Evolutionary conservation across 345 rosid genomes (phyloP).

Genomic region (Rhizophora apiculata): DNA sequence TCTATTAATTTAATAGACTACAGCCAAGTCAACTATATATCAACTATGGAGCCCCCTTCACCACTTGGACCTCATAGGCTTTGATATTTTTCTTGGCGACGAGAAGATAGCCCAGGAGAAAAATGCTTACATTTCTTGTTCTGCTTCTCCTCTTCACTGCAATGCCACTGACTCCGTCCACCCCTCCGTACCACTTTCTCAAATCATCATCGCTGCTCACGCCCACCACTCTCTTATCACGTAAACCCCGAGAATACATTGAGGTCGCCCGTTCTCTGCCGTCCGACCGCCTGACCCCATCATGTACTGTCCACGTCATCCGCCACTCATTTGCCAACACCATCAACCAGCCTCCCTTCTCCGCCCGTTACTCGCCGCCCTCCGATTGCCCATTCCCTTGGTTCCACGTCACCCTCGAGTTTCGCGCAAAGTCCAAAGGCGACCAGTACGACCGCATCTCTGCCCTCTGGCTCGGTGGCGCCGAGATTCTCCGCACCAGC

Average conservation of each 20-base stretch:
- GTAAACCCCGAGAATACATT: slow-evolving; percentile 39
- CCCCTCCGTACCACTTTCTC: slow-evolving; percentile 36
- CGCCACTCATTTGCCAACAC: slow-evolving; percentile 83
- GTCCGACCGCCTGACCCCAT: slow-evolving; percentile 47
- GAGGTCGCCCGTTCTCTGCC: slow-evolving; percentile 58
- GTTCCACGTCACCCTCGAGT: slow-evolving; percentile 54
- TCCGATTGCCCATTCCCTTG: slow-evolving; percentile 57
- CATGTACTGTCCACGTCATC: slow-evolving; percentile 54
- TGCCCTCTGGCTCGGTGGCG: slow-evolving; percentile 80
- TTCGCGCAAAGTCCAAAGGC: slow-evolving; percentile 53
- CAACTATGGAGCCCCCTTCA: not conserved
- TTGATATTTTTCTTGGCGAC: too few species aligned
- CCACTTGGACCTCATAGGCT: too few species aligned
- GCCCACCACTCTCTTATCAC: not conserved
- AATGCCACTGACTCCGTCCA: slow-evolving; percentile 12
- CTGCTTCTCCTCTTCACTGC: slow-evolving; percentile 20
- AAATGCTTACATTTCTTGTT: slow-evolving; percentile 1
- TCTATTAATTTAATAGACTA: too few species aligned
- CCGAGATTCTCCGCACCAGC: slow-evolving; percentile 85
- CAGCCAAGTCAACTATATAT: too few species aligned
- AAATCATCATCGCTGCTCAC: slow-evolving; percentile 18
- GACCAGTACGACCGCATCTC: slow-evolving; percentile 74
- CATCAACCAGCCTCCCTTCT: slow-evolving; percentile 57
- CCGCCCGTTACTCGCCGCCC: slow-evolving; percentile 60
- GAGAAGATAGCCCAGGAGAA: not conserved